Evolutionary conservation across 768 basidiomycete genomes (phyloP).

Genomic region (Lentinula guzmanii): DNA sequence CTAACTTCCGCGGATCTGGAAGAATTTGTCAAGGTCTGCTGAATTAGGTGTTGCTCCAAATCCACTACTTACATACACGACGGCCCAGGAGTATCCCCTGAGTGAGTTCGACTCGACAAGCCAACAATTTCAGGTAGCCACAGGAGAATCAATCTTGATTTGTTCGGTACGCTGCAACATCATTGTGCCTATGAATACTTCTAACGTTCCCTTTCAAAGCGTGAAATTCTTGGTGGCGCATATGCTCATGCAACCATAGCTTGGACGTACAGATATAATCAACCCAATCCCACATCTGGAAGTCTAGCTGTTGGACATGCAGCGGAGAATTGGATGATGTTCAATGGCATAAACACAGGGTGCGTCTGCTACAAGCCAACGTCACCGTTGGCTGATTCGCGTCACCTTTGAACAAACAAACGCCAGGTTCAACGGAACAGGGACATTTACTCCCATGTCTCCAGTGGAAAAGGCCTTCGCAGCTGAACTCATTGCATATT

Average conservation of each 20-base stretch:
- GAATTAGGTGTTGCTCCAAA: not conserved
- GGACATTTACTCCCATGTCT: slow-evolving; percentile 39
- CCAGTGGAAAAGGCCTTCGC: slow-evolving; percentile 45
- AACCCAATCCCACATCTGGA: slow-evolving; percentile 38
- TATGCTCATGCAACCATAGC: slow-evolving; percentile 28
- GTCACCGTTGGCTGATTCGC: not conserved
- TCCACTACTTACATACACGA: not conserved
- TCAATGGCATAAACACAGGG: slow-evolving; percentile 56
- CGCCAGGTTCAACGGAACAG: slow-evolving; percentile 44
- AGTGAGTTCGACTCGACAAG: slow-evolving; percentile 34
- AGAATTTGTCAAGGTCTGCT: slow-evolving; percentile 26
- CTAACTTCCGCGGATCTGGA: slow-evolving; percentile 32
- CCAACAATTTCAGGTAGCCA: slow-evolving; percentile 38
- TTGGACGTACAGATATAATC: slow-evolving; percentile 59
- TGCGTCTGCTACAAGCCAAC: slow-evolving; percentile 14
- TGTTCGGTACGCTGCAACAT: slow-evolving; percentile 41
- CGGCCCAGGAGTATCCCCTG: slow-evolving; percentile 31
- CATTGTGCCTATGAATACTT: not conserved
- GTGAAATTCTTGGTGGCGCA: slow-evolving; percentile 38
- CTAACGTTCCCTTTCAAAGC: slow-evolving; percentile 18
- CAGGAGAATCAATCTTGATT: slow-evolving; percentile 43
- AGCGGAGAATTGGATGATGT: slow-evolving; percentile 69
- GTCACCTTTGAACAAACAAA: slow-evolving; percentile 10
- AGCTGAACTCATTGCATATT: slow-evolving; percentile 56
- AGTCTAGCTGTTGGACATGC: slow-evolving; percentile 37